Evolutionary conservation across 2,329 filamentous ascomycete genomes (phyloP), one percentile per base, ranked within the genome.

Genomic region (Arachnomyces sp.): DNA sequence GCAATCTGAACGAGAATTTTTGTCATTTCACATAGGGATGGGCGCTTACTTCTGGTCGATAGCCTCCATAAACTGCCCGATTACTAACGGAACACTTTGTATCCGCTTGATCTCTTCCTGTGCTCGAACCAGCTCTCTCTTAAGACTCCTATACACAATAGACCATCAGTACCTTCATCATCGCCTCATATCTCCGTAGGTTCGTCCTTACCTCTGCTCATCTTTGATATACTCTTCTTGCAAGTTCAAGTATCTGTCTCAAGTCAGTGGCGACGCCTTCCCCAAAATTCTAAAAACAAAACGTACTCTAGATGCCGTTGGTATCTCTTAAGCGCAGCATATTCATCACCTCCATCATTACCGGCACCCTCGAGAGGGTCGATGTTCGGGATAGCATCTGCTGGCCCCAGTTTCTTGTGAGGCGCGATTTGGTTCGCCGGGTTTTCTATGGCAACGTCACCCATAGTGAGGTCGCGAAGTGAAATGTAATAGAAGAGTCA

Each of bases 201-300:
- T 31, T 7, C 7, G 12, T 30, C 45, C 61, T 40, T 67, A 85
- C 84, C 86, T 82, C 72, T 98, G 92, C 74, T 98, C 92, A 79
- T 98, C 92, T 73, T 98, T 98, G 80, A 98, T 98, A 68, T 98
- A 98, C 65, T 98, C 92, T 69, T 98, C 92, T 71, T 98, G 92
- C 55, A 98, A 77, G 68, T 95, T 87, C 63, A 96, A 95, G 66
- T 94, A 86, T 65, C 83, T 87, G 54, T 49, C 42, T 48, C 44
- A 30, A 32, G 45, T 57, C 48, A 66, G 59, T 46, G 34, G 40
- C 36, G 39, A 31, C 30, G 34, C 35, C 14, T 31, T 28, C 28
- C 3, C 12, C 17, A 18, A 13, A 21, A 11, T 36, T n/a, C 14
- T 14, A 16, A 18, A 36, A 44, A 15, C 36, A 34, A 47, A 44